Base-by-base conservation (phyloP, 148 eudicot species). In the Diospyros lotus region DNA sequence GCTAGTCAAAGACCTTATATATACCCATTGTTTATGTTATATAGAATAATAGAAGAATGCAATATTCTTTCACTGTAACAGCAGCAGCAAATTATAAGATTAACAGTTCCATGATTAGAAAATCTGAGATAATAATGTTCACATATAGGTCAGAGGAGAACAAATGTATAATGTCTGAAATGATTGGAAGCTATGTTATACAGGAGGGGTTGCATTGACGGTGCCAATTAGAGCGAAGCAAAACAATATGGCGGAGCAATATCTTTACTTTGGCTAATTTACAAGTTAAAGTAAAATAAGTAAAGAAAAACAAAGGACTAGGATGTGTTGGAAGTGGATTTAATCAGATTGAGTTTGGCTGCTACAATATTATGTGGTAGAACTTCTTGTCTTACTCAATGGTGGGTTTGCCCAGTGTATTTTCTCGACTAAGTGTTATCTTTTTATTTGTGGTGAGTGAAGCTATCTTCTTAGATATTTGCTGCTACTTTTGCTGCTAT, bases 401-500 rank as follows among this genome's bases (percentile, higher is more conserved):
- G 38, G 41, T 41, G 46, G 58, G 17, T 50, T 54, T 71, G 42
- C 17, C 41, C 9, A 43, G 73, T 58, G 53, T 50, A n/a, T 43
- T 14, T 40, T n/a, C 51, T 53, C 7, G 48, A 61, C 73, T 40
- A 28, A 10, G 65, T 28, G 28, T 28, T 28, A 11, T 59, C 17
- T 45, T 1, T 13, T 42, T 28, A 6, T 42, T 74, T 42, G 51
- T 64, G 14, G 48, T 41, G 51, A 70, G 17, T n/a, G 60, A 53
- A 41, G 52, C 48, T 64, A 41, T 65, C 39, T 51, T 64, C 41
- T 43, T 15, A 17, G 2, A 64, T 53, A 43, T 17, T 65, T 65
- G n/a, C 58, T 74, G 17, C 4, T 55, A 66, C 51, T 40, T 46
- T 64, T 73, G 55, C 75, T 59, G 7, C 59, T 15, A 13, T 46